Conservation (phyloP, 306 rosid genomes). For the Malus orientalis region DNA sequence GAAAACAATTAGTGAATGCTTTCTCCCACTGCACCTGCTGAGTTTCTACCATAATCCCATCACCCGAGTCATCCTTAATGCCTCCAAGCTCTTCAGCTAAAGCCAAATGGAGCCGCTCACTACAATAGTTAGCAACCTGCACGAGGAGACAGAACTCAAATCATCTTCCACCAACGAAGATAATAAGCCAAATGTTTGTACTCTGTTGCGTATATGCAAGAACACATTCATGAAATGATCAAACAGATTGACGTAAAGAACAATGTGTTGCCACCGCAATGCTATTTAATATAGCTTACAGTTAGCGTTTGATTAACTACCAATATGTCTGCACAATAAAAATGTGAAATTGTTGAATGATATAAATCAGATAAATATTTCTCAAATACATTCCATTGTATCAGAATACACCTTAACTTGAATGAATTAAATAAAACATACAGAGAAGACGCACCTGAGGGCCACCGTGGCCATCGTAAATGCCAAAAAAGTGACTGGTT, state of each 20-base stretch:
- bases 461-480: slow-evolving; percentile 66
- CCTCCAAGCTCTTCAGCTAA: slow-evolving; percentile 39
- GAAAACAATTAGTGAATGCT: slow-evolving; percentile 36
- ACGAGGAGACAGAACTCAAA: neutral
- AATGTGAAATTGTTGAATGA: neutral
- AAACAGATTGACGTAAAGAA: neutral
- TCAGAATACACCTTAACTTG: neutral
- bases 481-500: slow-evolving; percentile 47
- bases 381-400: neutral
- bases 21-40: slow-evolving; percentile 39
- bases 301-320: neutral
- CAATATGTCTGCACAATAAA: neutral
- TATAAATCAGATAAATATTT: neutral
- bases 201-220: neutral
- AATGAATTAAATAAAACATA: neutral
- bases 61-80: slow-evolving; percentile 10
- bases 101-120: slow-evolving; percentile 45
- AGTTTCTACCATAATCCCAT: slow-evolving; percentile 19
- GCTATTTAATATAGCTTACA: neutral
- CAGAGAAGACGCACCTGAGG: slow-evolving; percentile 34
- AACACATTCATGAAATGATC: neutral
- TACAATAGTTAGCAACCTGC: slow-evolving; percentile 56
- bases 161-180: neutral
- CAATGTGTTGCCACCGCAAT: neutral
- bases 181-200: neutral